These are phyloP conservation scores for Harringtonia lauricola DNA, from an alignment of 2,329 filamentous ascomycete genomes.

Conservation along the genomic window DNA sequence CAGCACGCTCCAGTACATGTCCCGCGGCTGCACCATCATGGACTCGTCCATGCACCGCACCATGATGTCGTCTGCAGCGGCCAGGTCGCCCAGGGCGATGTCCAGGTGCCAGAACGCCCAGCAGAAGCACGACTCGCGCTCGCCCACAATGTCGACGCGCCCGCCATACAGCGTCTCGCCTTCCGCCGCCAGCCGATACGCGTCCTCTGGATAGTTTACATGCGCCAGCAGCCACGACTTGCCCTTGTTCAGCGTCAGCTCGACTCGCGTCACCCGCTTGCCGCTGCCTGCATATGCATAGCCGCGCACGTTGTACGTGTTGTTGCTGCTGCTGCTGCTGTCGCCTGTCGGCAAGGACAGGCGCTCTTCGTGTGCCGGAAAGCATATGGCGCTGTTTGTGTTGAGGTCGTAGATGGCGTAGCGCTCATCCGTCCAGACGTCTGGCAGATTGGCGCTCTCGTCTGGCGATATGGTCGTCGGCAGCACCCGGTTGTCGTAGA, in stretches of 20 bases:
- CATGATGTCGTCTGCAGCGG: constrained; percentile 58
- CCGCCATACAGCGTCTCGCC: constrained; percentile 56
- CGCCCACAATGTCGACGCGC: constrained; percentile 77
- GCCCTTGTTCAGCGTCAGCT: constrained; percentile 74
- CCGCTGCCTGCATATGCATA: constrained; percentile 88
- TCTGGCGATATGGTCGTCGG: constrained; percentile 81
- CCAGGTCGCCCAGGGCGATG: constrained; percentile 52
- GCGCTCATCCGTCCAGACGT: constrained; percentile 79
- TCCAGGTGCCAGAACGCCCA: constrained; percentile 52
- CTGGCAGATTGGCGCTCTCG: constrained; percentile 58
- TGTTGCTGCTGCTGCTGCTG: constrained; percentile 11
- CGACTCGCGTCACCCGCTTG: constrained; percentile 69
- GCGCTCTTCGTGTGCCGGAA: constrained; percentile 67
- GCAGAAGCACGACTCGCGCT: constrained; percentile 9
- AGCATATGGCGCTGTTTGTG: constrained; percentile 72
- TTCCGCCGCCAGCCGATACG: constrained; percentile 55
- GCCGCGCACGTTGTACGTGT: constrained; percentile 57
- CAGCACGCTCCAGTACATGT: constrained; percentile 93
- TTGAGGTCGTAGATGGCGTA: constrained; percentile 92
- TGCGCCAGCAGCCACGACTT: constrained; percentile 66
- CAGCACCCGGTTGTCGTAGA: constrained; percentile 83
- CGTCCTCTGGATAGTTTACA: constrained; percentile 76
- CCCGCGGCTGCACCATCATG: constrained; percentile 75
- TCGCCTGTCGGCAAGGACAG: constrained; percentile 34
- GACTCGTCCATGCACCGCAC: constrained; percentile 84